A percentile compares a stretch with the other conserved stretches of the same genome.
Evolutionary conservation across 208 protist genomes (phyloP).

Genomic region (Crithidia expoeki): DNA sequence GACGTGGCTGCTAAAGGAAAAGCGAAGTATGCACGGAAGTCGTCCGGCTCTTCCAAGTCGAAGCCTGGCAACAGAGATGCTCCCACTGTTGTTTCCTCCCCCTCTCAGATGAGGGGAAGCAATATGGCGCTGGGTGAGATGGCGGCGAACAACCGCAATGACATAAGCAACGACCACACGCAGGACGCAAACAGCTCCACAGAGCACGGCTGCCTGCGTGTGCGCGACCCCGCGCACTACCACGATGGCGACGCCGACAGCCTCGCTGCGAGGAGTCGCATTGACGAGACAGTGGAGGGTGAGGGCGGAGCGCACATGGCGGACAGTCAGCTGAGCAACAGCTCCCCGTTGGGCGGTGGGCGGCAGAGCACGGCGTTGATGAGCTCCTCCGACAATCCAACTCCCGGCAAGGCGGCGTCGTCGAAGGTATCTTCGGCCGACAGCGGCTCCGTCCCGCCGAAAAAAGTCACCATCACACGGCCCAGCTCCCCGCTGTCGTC

Average conservation of each 20-base stretch:
- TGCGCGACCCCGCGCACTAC: neutral
- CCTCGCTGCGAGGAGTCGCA: constrained; percentile 5
- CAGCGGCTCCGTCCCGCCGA: constrained; percentile 3
- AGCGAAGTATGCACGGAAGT: neutral
- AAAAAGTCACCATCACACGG: neutral
- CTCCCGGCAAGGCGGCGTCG: neutral
- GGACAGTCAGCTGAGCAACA: constrained; percentile 12
- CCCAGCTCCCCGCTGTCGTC: constrained; percentile 16
- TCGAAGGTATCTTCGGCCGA: neutral
- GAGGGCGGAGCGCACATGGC: constrained; percentile 8
- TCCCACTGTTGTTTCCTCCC: constrained; percentile 5
- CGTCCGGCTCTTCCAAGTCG: neutral
- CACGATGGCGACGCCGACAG: neutral
- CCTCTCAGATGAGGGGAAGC: constrained; percentile 2
- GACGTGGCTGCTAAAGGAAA: neutral
- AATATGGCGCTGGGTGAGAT: constrained; percentile 3
- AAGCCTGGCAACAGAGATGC: constrained; percentile 5
- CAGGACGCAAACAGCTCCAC: neutral
- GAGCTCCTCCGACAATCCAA: constrained; percentile 6
- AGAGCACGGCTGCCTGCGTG: neutral
- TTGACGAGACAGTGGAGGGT: constrained; percentile 15
- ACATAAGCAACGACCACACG: too few relatives aligned
- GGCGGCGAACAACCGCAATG: too few relatives aligned
- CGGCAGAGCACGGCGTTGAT: constrained; percentile 9
- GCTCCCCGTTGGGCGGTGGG: neutral